Evolutionary conservation across 192 early-diverging fungal species (phyloP), one percentile per base, ranked within the genome.

Genomic region (Entophlyctis helioformis): DNA sequence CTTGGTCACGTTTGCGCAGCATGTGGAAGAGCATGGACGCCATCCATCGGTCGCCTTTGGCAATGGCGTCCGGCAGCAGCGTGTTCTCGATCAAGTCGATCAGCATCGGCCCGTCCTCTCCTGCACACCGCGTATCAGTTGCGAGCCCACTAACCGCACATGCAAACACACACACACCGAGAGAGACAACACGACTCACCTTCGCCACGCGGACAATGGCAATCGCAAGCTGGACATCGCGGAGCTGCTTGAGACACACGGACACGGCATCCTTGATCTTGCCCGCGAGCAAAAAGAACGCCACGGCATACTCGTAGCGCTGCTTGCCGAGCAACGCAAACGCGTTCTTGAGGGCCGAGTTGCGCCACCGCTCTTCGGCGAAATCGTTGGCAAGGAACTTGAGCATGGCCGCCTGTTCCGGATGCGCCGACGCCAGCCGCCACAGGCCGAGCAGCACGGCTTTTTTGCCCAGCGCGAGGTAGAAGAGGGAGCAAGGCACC

Each of bases 281-380:
- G 37, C 84, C 85, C 1, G 76, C 90, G 3, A 99, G 72, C 50
- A 99, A 53, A 53, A 99, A 99, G 56, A 99, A 99, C 0, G 92
- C 80, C 0, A 85, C 94, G 0, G 94, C 91, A 56, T 95, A 88
- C 33, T 86, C 86, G 53, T 86, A 97, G 37, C 93, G 71, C 48
- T 96, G 91, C 51, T 87, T 89, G 47, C 93, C 89, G 20, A 99
- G 61, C 29, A 99, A 56, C n/a, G 85, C 96, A 64, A 86, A 99
- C 2, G 96, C 96, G 53, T 99, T 99, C 56, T 99, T 99, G n/a
- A 81, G 62, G 1, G 96, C 96, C 0, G 93, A 91, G 13, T 80
- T 90, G 50, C 74, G 80, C 96, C 96, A 99, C 33, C 87, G 64
- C 3, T 81, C 69, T 42, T 87, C 76, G 13, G 76, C 69, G 72